phyloP scores from a whole-genome alignment of 345 rosid genomes.

The Lumnitzera racemosa region DNA sequence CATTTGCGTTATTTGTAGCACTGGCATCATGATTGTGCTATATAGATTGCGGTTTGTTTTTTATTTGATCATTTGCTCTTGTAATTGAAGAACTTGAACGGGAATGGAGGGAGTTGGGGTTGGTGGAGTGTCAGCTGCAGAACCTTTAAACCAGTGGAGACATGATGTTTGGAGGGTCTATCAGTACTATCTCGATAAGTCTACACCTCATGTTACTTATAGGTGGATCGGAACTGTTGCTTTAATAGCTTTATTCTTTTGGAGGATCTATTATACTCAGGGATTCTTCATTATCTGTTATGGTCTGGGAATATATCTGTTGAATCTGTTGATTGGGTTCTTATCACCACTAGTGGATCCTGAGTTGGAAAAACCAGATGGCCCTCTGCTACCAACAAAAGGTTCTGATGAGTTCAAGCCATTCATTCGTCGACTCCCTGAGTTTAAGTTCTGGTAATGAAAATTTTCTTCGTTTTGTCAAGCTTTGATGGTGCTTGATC shows the following conservation, averaged over 20 bases:
- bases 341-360: slow-evolving; percentile 94
- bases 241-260: slow-evolving; percentile 39
- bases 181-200: slow-evolving; percentile 86
- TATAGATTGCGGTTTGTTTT: too few species aligned
- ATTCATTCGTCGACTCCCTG: slow-evolving; percentile 88
- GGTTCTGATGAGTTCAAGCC: slow-evolving; percentile 98
- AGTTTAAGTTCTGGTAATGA: slow-evolving; percentile 92
- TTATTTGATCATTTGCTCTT: too few species aligned
- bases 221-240: slow-evolving; percentile 83
- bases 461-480: not conserved
- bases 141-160: slow-evolving; percentile 62
- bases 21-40: too few species aligned
- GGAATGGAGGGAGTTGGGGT: slow-evolving; percentile 76
- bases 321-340: slow-evolving; percentile 89
- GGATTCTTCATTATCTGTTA: slow-evolving; percentile 86
- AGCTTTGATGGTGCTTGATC: not conserved
- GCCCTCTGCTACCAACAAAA: slow-evolving; percentile 82
- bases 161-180: slow-evolving; percentile 73
- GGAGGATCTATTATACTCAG: slow-evolving; percentile 65
- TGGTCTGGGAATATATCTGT: slow-evolving; percentile 85
- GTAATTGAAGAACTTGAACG: too few species aligned
- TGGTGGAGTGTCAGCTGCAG: slow-evolving; percentile 39
- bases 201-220: slow-evolving; percentile 66
- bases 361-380: slow-evolving; percentile 62
- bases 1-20: too few species aligned